These are phyloP conservation scores for Coriolopsis trogii DNA, from an alignment of 1,284 basidiomycete species.

Conservation along the genomic window DNA sequence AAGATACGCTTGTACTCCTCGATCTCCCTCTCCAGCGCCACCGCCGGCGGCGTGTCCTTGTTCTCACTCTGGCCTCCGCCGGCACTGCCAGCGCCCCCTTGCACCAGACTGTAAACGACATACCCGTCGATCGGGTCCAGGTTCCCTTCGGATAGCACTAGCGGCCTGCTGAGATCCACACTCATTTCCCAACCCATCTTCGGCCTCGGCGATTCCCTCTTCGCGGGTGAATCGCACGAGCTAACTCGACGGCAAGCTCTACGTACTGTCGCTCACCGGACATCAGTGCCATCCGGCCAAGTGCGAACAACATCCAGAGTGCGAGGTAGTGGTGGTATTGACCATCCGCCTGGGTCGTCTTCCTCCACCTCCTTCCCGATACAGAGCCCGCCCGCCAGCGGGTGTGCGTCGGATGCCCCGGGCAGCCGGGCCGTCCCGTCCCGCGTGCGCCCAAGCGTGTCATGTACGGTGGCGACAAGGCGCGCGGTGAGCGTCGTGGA, in stretches of 20 bases:
- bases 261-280: conserved; percentile 28
- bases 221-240: conserved; percentile 30
- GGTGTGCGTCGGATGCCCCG: conserved; percentile 27
- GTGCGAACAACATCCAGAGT: conserved; percentile 38
- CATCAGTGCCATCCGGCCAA: conserved; percentile 29
- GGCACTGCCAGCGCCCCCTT: too few species aligned
- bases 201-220: conserved; percentile 22
- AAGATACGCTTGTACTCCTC: conserved; percentile 30
- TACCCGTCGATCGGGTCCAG: conserved; percentile 35
- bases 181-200: conserved; percentile 33
- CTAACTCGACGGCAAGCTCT: conserved; percentile 31
- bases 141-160: conserved; percentile 32
- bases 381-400: conserved; percentile 32
- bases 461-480: conserved; percentile 24
- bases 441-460: conserved; percentile 28
- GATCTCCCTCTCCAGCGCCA: conserved; percentile 26
- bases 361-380: conserved; percentile 32
- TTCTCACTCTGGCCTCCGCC: conserved; percentile 8
- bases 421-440: conserved; percentile 25
- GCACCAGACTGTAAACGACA: conserved; percentile 31
- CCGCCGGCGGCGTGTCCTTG: not conserved
- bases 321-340: conserved; percentile 36
- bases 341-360: conserved; percentile 25
- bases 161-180: conserved; percentile 24
- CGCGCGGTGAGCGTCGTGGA: conserved; percentile 23